Base-by-base conservation (phyloP, 108 stramenopile genomes). In the Nitzschia palea region DNA sequence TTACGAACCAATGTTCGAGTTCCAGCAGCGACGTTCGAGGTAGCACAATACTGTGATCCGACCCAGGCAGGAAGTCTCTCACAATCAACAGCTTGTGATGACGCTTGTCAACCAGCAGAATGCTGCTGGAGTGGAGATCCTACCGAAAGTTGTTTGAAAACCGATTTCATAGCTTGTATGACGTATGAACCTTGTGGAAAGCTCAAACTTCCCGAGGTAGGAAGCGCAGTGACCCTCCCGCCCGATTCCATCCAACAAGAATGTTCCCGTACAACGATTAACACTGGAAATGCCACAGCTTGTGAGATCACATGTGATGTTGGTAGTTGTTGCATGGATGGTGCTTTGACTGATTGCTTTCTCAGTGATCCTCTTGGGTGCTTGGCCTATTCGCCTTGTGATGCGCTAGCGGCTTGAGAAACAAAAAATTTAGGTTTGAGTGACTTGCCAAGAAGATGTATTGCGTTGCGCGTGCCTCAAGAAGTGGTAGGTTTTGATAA, bases 91-190 rank as follows among this genome's bases (percentile, higher is more conserved):
- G 62, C 62, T 1, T 63, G 62, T 47, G 62, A 50, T 9, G 22
- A 31, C 30, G 62, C 62, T n/a, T 63, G 62, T 42, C 25, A 47
- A 10, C 62, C 62, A 0, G 62, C 62, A 1, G 47, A 50, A 5
- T 63, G 62, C 62, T 63, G 62, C 47, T 63, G 62, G 62, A 43
- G 40, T n/a, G 62, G 48, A 17, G 31, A 63, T 3, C 44, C 62
- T 10, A 25, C 1, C 29, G 2, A 18, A 2, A 63, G 32, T 27
- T 63, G 62, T 63, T 28, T 63, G 15, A 0, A 4, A 30, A 26
- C 44, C 6, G 47, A 63, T 33, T 48, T 63, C 10, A 2, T 63
- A 28, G 20, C 62, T 15, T 63, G 62, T 12, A 47, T 63, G 62
- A 47, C 47, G 9, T 50, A 63, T 31, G 9, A n/a, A n/a, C 29